phyloP scores from a whole-genome alignment of 1,284 basidiomycete genomes.

The Sporisorium reilianum region DNA sequence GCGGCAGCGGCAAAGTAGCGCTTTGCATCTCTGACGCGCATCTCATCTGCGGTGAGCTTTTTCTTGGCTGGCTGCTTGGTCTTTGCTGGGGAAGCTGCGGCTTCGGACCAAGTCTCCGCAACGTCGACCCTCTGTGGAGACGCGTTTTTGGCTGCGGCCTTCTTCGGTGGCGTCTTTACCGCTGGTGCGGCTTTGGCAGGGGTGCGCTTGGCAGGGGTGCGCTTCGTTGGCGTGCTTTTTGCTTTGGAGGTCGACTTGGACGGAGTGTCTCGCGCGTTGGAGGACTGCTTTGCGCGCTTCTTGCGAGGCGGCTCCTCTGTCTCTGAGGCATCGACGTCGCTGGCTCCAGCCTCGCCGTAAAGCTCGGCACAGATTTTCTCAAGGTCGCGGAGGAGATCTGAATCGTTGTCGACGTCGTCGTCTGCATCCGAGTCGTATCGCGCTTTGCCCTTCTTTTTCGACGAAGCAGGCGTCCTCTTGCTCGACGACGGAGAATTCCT shows the following conservation, averaged over 20 bases:
- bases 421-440: not conserved
- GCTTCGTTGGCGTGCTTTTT: conserved; percentile 1
- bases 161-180: conserved; percentile 5
- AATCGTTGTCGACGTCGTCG: conserved; percentile 10
- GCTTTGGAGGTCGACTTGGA: conserved; percentile 2
- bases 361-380: conserved; percentile 24
- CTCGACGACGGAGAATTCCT: conserved; percentile 1
- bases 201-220: conserved; percentile 7
- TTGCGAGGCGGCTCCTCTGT: conserved; percentile 33
- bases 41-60: conserved; percentile 12
- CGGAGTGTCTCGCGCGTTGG: conserved; percentile 2
- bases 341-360: not conserved
- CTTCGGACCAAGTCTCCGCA: not conserved
- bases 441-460: conserved; percentile 25
- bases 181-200: conserved; percentile 7
- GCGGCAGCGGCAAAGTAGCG: conserved; percentile 30
- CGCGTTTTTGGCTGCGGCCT: not conserved
- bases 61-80: conserved; percentile 2
- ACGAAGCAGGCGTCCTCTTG: conserved; percentile 13
- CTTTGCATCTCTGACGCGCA: conserved; percentile 13
- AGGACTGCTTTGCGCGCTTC: conserved; percentile 17
- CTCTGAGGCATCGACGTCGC: conserved; percentile 9
- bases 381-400: conserved; percentile 10
- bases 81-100: not conserved
- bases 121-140: not conserved